Conservation (phyloP, 202 grass and related monocot genomes). For the Zoysia matrella region DNA sequence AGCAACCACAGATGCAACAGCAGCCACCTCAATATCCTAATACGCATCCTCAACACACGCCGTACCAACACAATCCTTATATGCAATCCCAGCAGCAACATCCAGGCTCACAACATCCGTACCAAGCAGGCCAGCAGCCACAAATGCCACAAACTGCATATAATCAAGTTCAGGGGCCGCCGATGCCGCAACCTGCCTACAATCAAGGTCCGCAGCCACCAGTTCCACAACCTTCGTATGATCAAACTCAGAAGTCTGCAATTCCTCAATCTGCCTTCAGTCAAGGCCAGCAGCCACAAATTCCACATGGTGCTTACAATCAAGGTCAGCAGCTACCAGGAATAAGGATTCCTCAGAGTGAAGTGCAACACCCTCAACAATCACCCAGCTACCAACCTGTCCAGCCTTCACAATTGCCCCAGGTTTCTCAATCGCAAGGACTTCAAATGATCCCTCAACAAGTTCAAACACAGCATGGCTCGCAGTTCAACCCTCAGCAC, state of each 20-base stretch:
- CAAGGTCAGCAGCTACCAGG: constrained; percentile 58
- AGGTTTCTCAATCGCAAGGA: constrained; percentile 55
- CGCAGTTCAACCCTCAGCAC: constrained; percentile 49
- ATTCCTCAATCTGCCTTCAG: constrained; percentile 43
- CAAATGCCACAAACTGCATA: constrained; percentile 35
- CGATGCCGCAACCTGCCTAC: constrained; percentile 16
- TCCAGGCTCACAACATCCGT: constrained; percentile 58
- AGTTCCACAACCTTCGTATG: constrained; percentile 23
- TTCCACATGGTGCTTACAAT: constrained; percentile 46
- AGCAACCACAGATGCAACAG: constrained; percentile 53
- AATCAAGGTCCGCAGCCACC: constrained; percentile 49
- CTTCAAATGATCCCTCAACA: constrained; percentile 54
- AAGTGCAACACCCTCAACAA: constrained; percentile 54
- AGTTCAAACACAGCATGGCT: constrained; percentile 55
- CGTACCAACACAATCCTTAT: constrained; percentile 75
- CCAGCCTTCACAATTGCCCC: constrained; percentile 43
- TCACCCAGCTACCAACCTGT: constrained; percentile 43
- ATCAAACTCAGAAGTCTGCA: constrained; percentile 44
- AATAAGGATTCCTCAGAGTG: constrained; percentile 47
- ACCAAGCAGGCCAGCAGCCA: constrained; percentile 49
- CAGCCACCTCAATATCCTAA: constrained; percentile 48
- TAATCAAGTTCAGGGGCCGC: constrained; percentile 45
- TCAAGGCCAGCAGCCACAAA: constrained; percentile 58
- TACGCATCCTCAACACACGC: constrained; percentile 38
- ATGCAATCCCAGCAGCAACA: constrained; percentile 62